Base-by-base conservation (phyloP, 1,139 yeast genomes). In the Schizosaccharomyces versatilis region DNA sequence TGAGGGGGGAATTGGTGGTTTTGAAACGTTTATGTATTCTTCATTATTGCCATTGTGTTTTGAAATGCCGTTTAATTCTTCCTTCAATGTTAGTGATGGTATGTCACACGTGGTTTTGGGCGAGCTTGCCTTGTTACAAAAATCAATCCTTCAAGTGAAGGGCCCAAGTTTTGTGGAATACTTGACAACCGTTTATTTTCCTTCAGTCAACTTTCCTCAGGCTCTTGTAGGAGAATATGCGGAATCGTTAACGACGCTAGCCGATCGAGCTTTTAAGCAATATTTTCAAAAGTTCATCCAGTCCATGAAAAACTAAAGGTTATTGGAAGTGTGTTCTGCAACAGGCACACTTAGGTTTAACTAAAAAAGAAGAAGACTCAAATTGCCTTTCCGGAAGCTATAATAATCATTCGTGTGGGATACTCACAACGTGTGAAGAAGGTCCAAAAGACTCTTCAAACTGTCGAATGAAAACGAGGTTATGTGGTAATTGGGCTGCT, bases 21-120 rank as follows among this genome's bases (percentile, higher is more conserved):
- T 84, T 55, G 82, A 80, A 55, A 78, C 75, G 56, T 80, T 76
- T 64, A 73, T 88, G 57, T 76, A 83, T 67, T 78, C 79, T 54
- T 81, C 80, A 60, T 73, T 78, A 44, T 75, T 86, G 7, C 77
- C 81, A 55, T 68, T 84, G 56, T 74, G 80, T 53, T 83, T 86
- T 70, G 94, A 84, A 64, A 70, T 86, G 54, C 86, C 95, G 9
- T 80, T 84, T 63, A 80, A 81, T 61, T 77, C 80, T 52, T 74
- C 75, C 41, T 79, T 80, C 61, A 77, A 81, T 62, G 69, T 80
- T 54, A 76, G 78, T 60, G 95, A 86, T 64, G 94, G 94, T 2
- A 88, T 84, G 64, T 77, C 76, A 62, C 75, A 93, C 62, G 71
- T 79, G 55, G 74, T 84, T 51, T 80, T 86, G 2, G 78, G 78